Evolutionary conservation across 805 yeast species (phyloP), one percentile per base, ranked within the genome.

Genomic region (Barnettozyma botsteinii): DNA sequence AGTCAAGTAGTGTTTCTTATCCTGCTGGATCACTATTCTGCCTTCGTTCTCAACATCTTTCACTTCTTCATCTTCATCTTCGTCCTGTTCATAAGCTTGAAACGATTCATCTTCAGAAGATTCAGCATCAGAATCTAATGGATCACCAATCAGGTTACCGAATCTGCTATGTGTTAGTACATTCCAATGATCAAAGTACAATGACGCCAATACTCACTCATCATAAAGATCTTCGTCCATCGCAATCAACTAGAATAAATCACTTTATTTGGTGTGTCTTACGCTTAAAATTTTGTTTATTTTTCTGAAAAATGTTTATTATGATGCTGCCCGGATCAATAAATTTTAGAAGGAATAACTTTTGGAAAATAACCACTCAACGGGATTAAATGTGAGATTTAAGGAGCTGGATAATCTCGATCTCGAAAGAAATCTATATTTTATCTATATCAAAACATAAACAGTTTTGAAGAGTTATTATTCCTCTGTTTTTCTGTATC

Each of bases 181-280:
- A 15, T n/a, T 5, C n/a, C 10, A 22, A 14, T 25, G 12, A 11
- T 7, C 13, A 7, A 2, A 12, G 13, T n/a, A n/a, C 10, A 22
- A 15, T 22, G n/a, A 8, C n/a, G n/a, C n/a, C n/a, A n/a, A n/a
- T 4, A 53, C 69, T 33, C 50, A 72, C 72, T 87, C 96, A 60
- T 87, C 96, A 60, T 81, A 86, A 21, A 78, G 55, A 45, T 78
- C 84, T 18, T 78, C 82, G 51, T 76, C 84, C 77, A 74, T 29
- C 7, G 17, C 12, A 10, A n/a, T 10, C 10, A 12, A n/a, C 18
- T 20, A 8, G 29, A 21, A 21, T 10, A 17, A 27, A n/a, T 28
- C 6, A 10, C 3, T 15, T 10, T 5, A 7, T 6, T 26, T 34
- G 31, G n/a, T 20, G 31, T 26, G 20, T 20, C 9, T 20, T 21